phyloP scores from a whole-genome alignment of 495 filamentous ascomycete species.

The Podospora sp. region DNA sequence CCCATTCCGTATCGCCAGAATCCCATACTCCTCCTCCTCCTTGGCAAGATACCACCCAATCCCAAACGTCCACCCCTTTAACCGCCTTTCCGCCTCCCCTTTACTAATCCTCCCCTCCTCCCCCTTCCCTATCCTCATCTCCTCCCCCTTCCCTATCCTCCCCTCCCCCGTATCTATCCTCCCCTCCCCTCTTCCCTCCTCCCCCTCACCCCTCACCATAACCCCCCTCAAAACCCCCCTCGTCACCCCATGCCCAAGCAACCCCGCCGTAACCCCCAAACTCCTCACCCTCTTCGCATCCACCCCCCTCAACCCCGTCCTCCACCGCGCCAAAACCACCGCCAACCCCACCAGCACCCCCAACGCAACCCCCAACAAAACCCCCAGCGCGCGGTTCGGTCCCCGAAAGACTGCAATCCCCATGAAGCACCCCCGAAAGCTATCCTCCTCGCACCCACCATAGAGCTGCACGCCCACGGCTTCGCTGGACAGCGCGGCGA shows the following conservation, averaged over 20 bases:
- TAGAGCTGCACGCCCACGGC: background rate
- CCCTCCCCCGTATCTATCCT: background rate
- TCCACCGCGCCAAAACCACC: background rate
- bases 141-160: background rate
- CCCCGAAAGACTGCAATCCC: background rate
- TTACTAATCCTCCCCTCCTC: background rate
- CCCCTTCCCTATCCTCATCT: background rate
- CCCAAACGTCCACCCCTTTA: background rate
- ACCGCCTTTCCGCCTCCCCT: background rate
- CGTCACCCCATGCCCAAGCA: background rate
- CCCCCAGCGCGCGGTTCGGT: background rate
- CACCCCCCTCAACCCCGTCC: background rate
- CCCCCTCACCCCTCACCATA: background rate
- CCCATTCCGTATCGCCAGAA: background rate
- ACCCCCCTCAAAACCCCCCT: background rate
- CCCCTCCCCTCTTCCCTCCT: too few species aligned
- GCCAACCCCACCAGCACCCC: background rate
- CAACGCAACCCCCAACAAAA: background rate
- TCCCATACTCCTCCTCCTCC: slow-evolving; percentile 2
- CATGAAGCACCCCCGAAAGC: slow-evolving; percentile 1
- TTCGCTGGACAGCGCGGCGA: background rate
- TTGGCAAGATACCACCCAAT: background rate
- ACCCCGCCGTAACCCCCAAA: background rate
- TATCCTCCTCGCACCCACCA: background rate
- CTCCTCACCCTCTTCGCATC: background rate